These are phyloP conservation scores for Kazachstania sp. DNA, from an alignment of 1,139 yeast species.

Conservation along the genomic window DNA sequence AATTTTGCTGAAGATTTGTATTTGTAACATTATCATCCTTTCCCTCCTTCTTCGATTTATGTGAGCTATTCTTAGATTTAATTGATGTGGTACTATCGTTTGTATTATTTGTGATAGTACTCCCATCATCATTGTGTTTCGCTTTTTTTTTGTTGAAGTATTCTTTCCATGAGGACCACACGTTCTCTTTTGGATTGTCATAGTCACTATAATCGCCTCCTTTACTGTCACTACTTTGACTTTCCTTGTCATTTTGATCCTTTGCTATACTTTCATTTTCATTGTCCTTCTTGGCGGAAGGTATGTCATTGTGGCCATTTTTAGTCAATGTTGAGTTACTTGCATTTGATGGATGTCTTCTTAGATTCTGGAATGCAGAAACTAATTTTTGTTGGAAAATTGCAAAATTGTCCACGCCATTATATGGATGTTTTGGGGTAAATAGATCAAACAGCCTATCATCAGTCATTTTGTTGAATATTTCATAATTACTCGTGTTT, in stretches of 20 bases:
- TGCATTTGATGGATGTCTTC: conserved; percentile 5
- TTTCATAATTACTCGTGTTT: conserved; percentile 53
- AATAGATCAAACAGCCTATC: conserved; percentile 84
- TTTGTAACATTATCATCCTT: conserved; percentile 7
- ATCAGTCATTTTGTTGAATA: conserved; percentile 70
- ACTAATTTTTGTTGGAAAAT: conserved; percentile 26
- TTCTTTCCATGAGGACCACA: conserved; percentile 24
- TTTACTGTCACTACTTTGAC: neutral
- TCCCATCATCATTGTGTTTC: conserved; percentile 1
- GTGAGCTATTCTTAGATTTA: neutral
- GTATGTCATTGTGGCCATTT: neutral
- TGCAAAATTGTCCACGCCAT: conserved; percentile 29
- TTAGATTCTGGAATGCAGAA: conserved; percentile 29
- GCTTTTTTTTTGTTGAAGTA: conserved; percentile 18
- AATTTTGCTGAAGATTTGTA: conserved; percentile 7
- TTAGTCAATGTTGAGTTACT: neutral
- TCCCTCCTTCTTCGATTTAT: neutral
- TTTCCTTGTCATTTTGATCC: neutral
- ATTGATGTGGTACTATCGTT: neutral
- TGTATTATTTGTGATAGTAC: neutral
- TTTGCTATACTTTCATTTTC: neutral
- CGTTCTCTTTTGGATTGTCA: conserved; percentile 2
- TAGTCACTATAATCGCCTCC: neutral
- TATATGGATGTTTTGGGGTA: conserved; percentile 60
- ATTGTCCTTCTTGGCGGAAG: neutral